These are phyloP conservation scores for Aspergillus alliaceus DNA, from an alignment of 2,329 filamentous ascomycete genomes.

Conservation along the genomic window DNA sequence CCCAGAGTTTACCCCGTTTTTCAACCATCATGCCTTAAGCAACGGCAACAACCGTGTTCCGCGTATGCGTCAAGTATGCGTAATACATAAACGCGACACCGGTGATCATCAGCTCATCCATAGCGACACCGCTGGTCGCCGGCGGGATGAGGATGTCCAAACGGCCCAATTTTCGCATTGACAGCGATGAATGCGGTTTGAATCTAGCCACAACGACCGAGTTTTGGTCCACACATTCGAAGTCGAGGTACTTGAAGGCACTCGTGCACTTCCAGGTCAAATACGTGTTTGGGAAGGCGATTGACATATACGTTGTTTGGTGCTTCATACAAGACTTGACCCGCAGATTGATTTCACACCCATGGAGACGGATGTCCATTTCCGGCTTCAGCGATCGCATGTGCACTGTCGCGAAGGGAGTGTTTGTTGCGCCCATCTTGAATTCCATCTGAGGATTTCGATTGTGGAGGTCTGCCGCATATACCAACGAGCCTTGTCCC, in stretches of 20 bases:
- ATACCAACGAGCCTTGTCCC: constrained; percentile 3
- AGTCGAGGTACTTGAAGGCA: constrained; percentile 3
- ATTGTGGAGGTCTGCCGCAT: constrained; percentile 8
- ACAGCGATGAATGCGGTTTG: constrained; percentile 2
- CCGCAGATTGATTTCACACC: not conserved
- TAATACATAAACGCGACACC: constrained; percentile 4
- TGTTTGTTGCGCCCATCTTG: not conserved
- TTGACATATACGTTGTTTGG: not conserved
- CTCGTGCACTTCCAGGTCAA: constrained; percentile 6
- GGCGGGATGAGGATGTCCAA: constrained; percentile 6
- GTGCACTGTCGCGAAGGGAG: not conserved
- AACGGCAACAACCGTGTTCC: not conserved
- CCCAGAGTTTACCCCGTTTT: not conserved
- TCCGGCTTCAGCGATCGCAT: not conserved
- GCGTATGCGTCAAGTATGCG: not conserved
- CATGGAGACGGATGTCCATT: not conserved
- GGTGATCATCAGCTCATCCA: constrained; percentile 10
- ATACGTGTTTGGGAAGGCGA: not conserved
- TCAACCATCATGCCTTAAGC: not conserved
- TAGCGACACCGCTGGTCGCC: not conserved
- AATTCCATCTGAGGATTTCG: constrained; percentile 16
- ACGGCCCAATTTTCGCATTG: not conserved
- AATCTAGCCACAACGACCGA: constrained; percentile 2
- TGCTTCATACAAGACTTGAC: not conserved
- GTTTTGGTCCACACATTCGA: constrained; percentile 10